Percentiles rank a stretch among this genome's conserved stretches.
Conservation (phyloP, 2,329 filamentous ascomycete species). For the Ophiostoma australiae region DNA sequence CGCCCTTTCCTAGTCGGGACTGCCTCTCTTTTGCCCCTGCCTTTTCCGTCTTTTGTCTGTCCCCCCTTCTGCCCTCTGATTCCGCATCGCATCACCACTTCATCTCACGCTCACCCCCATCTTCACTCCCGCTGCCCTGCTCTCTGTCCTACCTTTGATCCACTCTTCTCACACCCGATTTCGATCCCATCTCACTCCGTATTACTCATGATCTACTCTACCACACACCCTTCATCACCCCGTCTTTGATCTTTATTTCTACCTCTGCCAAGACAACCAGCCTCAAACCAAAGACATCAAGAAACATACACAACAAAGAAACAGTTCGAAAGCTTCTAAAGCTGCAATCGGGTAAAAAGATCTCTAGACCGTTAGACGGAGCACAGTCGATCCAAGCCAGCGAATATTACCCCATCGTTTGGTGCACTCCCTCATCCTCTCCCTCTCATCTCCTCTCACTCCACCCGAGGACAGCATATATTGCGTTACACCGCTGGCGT, state of each 20-base stretch:
- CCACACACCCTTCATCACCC: neutral
- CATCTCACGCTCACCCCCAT: neutral
- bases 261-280: neutral
- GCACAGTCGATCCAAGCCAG: neutral
- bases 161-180: neutral
- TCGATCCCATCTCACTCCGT: constrained; percentile 7
- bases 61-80: neutral
- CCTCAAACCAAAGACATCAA: neutral
- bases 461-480: constrained; percentile 17
- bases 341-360: neutral
- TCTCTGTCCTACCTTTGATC: neutral
- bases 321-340: neutral
- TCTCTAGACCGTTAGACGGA: neutral
- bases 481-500: constrained; percentile 16
- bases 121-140: neutral
- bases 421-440: neutral
- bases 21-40: neutral
- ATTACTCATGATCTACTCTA: neutral
- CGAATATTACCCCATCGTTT: constrained; percentile 3
- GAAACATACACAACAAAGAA: too few relatives aligned
- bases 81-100: constrained; percentile 4
- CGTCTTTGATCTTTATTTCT: neutral
- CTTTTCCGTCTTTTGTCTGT: neutral
- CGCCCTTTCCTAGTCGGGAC: neutral
- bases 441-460: neutral